Conservation (phyloP, 2,329 filamentous ascomycete genomes). For the Aspergillus jensenii region DNA sequence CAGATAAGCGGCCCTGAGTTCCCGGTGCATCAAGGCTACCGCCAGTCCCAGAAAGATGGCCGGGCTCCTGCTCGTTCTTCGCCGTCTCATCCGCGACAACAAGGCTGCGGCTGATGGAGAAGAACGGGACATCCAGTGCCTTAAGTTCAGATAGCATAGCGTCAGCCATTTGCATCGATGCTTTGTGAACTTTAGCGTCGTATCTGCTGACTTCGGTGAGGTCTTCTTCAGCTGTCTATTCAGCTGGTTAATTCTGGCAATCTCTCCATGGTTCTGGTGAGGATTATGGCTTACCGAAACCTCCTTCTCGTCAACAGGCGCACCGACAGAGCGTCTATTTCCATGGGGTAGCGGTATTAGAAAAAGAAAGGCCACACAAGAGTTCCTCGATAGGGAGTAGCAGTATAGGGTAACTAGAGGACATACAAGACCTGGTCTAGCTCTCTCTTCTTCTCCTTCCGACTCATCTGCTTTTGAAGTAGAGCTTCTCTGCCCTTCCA, state of each 20-base stretch:
- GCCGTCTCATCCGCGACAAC: constrained; percentile 20
- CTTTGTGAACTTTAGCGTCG: constrained; percentile 63
- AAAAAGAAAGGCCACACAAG: neutral
- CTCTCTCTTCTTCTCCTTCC: constrained; percentile 54
- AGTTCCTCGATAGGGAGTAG: neutral
- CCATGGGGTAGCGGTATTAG: neutral
- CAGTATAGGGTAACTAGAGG: neutral
- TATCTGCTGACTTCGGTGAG: constrained; percentile 57
- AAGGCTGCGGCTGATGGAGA: constrained; percentile 52
- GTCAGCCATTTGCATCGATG: constrained; percentile 59
- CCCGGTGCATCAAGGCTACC: neutral
- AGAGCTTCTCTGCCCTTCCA: constrained; percentile 54
- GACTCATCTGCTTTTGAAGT: constrained; percentile 51
- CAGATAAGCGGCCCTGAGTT: constrained; percentile 30
- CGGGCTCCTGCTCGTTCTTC: neutral
- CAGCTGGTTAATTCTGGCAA: constrained; percentile 1
- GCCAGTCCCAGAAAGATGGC: neutral
- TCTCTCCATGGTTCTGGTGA: neutral
- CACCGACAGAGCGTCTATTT: constrained; percentile 47
- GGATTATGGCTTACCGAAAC: constrained; percentile 28
- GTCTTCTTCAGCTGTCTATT: constrained; percentile 48
- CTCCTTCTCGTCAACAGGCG: constrained; percentile 34
- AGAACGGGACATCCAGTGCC: constrained; percentile 61
- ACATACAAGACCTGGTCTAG: constrained; percentile 57
- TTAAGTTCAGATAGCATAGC: constrained; percentile 58